A percentile compares a stretch with the other conserved stretches of the same genome.
Evolutionary conservation across 1,284 basidiomycete genomes (phyloP).

Genomic region (Malassezia furfur): DNA sequence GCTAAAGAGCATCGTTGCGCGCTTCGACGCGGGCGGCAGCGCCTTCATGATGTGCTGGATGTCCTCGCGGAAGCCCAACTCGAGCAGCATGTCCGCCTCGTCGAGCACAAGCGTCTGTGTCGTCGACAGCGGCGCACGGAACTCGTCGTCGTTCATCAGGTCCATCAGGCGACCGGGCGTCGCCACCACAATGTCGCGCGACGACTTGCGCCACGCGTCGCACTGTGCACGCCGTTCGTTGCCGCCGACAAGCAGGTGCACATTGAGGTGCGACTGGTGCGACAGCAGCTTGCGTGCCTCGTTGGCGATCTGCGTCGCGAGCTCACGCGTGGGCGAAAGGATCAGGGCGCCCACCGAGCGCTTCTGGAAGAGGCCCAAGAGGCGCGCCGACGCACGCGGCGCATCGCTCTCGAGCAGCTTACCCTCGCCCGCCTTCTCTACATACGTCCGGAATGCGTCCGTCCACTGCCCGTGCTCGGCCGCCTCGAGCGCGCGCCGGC

Average conservation of each 20-base stretch:
- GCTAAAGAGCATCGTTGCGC: conserved; percentile 92
- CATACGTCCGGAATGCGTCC: neutral
- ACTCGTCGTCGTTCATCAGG: conserved; percentile 54
- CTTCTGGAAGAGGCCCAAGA: neutral
- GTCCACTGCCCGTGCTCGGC: conserved; percentile 17
- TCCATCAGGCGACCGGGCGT: conserved; percentile 86
- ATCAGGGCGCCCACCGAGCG: conserved; percentile 64
- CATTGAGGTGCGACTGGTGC: conserved; percentile 53
- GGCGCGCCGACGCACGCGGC: neutral
- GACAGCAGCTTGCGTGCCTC: conserved; percentile 65
- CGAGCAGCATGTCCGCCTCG: conserved; percentile 87
- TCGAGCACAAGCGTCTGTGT: conserved; percentile 75
- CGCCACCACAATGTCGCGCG: conserved; percentile 78
- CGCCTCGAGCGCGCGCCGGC: conserved; percentile 37
- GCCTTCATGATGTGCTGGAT: conserved; percentile 65
- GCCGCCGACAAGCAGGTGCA: conserved; percentile 74
- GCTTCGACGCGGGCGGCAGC: conserved; percentile 60
- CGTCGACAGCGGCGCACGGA: conserved; percentile 27
- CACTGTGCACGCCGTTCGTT: conserved; percentile 61
- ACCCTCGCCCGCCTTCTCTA: neutral
- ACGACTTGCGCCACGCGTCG: conserved; percentile 58
- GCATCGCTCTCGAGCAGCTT: neutral
- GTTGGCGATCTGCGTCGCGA: conserved; percentile 83
- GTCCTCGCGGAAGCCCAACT: conserved; percentile 90
- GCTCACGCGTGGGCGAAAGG: conserved; percentile 85